Evolutionary conservation across 768 basidiomycete species (phyloP), one percentile per base, ranked within the genome.

Genomic region (Agrocybe chaxingu): DNA sequence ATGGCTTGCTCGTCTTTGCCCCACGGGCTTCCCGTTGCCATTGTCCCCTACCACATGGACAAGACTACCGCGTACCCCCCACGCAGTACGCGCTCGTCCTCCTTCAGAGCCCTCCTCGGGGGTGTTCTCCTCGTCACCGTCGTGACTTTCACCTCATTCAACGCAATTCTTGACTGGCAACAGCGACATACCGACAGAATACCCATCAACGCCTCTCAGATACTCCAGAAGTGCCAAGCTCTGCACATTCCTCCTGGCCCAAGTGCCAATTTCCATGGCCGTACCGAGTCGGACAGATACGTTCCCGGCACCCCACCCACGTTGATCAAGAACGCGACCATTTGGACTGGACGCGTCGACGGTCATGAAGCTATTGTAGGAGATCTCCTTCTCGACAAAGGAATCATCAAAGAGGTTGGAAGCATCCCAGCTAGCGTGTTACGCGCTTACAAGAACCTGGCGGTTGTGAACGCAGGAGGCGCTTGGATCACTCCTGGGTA

Each of bases 401-500:
- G 83, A 7, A 64, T 86, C 32, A 74, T 86, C 47, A 73, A 76
- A 45, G 71, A 65, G 13, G 65, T 82, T 32, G 84, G 83, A 16
- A 58, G 71, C 55, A 62, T 81, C 51, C 50, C 65, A 40, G 47
- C 58, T 42, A 51, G 47, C 33, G 44, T 57, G 38, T 48, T 68
- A 31, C 42, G 56, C n/a, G 44, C 30, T 2, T 61, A 61, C 49
- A 50, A 51, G 34, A 56, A 64, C 39, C 46, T 76, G 9, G 68
- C 73, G 13, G 69, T 73, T 12, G 60, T 85, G 5, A 76, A 89
- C 41, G 76, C 76, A 2, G 61, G 73, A 42, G 87, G 86, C 1
- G 76, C 81, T 7, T 91, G 89, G 88, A 76, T 90, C 12, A 85
- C 88, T 3, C 88, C 89, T 32, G 89, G 84, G 54, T 73, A 53